Evolutionary conservation across 2,329 filamentous ascomycete genomes (phyloP).

Genomic region (Colletotrichum trifolii): DNA sequence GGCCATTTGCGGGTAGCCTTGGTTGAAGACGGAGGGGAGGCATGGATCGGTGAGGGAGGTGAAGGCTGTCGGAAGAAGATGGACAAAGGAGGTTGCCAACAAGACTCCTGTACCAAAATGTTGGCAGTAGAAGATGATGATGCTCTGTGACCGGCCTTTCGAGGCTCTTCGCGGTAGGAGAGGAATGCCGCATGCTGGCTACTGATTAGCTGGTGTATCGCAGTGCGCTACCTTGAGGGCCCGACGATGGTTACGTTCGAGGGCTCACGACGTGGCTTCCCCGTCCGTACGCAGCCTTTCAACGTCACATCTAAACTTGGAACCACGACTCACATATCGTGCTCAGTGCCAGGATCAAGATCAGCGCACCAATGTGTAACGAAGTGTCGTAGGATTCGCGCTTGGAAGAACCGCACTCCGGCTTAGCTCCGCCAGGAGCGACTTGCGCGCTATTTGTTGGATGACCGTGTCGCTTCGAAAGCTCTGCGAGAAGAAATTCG

Average conservation of each 20-base stretch:
- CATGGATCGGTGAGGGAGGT: conserved; percentile 74
- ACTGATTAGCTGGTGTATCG: conserved; percentile 1
- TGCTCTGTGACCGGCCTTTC: conserved; percentile 66
- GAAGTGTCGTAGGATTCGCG: conserved; percentile 72
- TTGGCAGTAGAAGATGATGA: conserved; percentile 73
- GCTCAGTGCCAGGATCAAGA: conserved; percentile 73
- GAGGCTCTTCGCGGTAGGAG: conserved; percentile 70
- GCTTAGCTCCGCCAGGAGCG: conserved; percentile 52
- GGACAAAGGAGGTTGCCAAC: conserved; percentile 88
- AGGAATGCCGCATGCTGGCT: conserved; percentile 72
- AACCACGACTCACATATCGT: conserved; percentile 58
- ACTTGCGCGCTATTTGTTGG: conserved; percentile 27
- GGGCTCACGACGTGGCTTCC: no score
- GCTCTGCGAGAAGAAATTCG: conserved; percentile 62
- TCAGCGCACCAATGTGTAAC: conserved; percentile 74
- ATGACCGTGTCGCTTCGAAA: conserved; percentile 57
- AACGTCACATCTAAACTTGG: no score
- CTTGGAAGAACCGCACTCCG: conserved; percentile 63
- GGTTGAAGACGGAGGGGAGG: conserved; percentile 81
- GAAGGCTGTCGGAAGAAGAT: conserved; percentile 77
- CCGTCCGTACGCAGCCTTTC: no score
- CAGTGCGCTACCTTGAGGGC: neutral
- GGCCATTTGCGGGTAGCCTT: conserved; percentile 82
- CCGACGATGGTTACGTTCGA: neutral
- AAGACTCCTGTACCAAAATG: conserved; percentile 86